phyloP scores from a whole-genome alignment of 306 rosid genomes.

The Sindora glabra region DNA sequence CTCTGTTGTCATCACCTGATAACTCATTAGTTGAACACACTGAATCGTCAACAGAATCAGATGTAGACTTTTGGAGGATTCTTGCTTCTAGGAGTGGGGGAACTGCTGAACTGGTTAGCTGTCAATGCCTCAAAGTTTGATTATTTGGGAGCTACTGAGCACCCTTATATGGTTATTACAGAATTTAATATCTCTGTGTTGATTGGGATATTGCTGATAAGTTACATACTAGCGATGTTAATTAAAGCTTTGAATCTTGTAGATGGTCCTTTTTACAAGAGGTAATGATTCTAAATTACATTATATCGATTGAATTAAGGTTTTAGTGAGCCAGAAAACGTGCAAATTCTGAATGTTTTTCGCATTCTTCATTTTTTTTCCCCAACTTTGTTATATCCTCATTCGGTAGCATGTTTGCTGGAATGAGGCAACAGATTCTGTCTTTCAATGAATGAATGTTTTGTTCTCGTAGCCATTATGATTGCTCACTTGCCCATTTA shows the following conservation, averaged over 20 bases:
- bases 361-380: neutral
- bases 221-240: neutral
- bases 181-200: neutral
- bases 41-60: slow-evolving; percentile 19
- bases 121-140: slow-evolving; percentile 36
- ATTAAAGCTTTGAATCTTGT: neutral
- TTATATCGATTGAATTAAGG: neutral
- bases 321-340: neutral
- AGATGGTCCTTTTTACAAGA: neutral
- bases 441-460: slow-evolving; percentile 9
- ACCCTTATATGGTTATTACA: neutral
- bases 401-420: neutral
- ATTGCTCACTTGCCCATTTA: neutral
- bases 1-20: neutral
- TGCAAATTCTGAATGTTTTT: neutral
- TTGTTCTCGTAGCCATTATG: neutral
- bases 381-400: neutral
- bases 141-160: neutral
- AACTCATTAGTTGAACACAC: slow-evolving; percentile 11
- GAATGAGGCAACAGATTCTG: neutral
- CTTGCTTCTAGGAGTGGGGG: slow-evolving; percentile 26
- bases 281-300: neutral
- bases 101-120: slow-evolving; percentile 34
- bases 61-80: slow-evolving; percentile 23
- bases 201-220: slow-evolving; percentile 1